phyloP scores from a whole-genome alignment of 805 yeast genomes.

The Wickerhamiella occidentalis region DNA sequence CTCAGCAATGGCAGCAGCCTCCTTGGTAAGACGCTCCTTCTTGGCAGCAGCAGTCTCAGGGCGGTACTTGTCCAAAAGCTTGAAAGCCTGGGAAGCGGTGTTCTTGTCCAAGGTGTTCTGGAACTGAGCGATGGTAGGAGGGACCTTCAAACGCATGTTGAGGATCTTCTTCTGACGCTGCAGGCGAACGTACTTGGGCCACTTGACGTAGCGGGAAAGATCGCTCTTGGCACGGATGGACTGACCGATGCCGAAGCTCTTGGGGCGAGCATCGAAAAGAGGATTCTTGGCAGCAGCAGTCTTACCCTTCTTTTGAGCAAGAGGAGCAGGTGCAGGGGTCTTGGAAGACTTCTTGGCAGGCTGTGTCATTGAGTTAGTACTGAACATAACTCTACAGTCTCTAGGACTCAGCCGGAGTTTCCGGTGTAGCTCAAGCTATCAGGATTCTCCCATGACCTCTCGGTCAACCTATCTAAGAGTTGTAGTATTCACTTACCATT shows the following conservation, averaged over 20 bases:
- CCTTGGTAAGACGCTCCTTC: conserved; percentile 98
- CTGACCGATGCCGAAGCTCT: conserved; percentile 95
- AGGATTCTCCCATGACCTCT: neutral
- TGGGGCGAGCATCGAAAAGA: conserved; percentile 77
- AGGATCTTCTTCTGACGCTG: conserved; percentile 98
- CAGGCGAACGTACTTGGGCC: conserved; percentile 97
- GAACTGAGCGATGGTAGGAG: conserved; percentile 97
- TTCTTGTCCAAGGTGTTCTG: conserved; percentile 93
- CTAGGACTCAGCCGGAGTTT: conserved; percentile 17
- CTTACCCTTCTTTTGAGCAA: conserved; percentile 32
- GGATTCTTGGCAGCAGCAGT: conserved; percentile 51
- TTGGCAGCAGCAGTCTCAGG: conserved; percentile 96
- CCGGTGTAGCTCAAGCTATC: no score
- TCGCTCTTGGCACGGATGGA: conserved; percentile 87
- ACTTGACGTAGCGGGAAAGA: conserved; percentile 92
- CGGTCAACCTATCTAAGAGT: conserved; percentile 8
- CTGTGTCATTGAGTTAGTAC: conserved; percentile 27
- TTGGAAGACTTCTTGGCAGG: conserved; percentile 79
- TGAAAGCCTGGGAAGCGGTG: conserved; percentile 95
- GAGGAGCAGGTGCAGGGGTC: conserved; percentile 79
- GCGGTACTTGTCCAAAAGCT: conserved; percentile 97
- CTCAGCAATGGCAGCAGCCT: conserved; percentile 94
- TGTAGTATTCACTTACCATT: conserved; percentile 11
- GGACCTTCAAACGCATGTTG: conserved; percentile 93
- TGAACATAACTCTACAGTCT: conserved; percentile 27